Evolutionary conservation across 768 basidiomycete species (phyloP).

Genomic region (Kwoniella shandongensis): DNA sequence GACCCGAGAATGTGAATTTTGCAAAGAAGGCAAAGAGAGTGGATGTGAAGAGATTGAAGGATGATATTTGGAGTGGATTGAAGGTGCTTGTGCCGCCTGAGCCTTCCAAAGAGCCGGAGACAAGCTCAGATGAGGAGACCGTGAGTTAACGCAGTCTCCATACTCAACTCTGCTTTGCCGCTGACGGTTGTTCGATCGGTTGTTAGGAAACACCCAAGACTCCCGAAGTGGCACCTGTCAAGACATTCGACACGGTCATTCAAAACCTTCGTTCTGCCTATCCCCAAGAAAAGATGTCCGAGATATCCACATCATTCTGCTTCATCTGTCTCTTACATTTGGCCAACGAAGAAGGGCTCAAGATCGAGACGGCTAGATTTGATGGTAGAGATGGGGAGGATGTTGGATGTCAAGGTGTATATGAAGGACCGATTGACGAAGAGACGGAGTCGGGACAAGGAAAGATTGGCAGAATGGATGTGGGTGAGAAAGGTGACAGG

Average conservation of each 20-base stretch:
- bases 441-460: conserved; percentile 23
- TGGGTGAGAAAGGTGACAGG: conserved; percentile 40
- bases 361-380: conserved; percentile 60
- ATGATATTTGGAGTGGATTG: conserved; percentile 93
- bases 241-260: conserved; percentile 64
- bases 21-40: conserved; percentile 94
- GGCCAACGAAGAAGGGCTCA: conserved; percentile 93
- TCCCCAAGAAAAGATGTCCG: conserved; percentile 90
- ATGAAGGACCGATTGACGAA: conserved; percentile 26
- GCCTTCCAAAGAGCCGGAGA: conserved; percentile 16
- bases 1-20: conserved; percentile 88
- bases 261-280: conserved; percentile 76
- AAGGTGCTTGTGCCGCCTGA: conserved; percentile 65
- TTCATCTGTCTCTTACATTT: conserved; percentile 96
- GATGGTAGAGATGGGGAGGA: conserved; percentile 46
- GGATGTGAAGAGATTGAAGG: conserved; percentile 93
- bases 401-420: conserved; percentile 42
- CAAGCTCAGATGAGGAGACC: conserved; percentile 49
- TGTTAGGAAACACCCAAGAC: conserved; percentile 31
- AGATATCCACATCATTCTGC: conserved; percentile 98
- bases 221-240: conserved; percentile 30
- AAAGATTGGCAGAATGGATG: conserved; percentile 25
- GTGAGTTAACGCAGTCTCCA: conserved; percentile 22
- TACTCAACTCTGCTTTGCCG: no score
- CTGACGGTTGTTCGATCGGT: not conserved